Conservation (phyloP, 2,329 filamentous ascomycete species). For the Fusarium tricinctum region DNA sequence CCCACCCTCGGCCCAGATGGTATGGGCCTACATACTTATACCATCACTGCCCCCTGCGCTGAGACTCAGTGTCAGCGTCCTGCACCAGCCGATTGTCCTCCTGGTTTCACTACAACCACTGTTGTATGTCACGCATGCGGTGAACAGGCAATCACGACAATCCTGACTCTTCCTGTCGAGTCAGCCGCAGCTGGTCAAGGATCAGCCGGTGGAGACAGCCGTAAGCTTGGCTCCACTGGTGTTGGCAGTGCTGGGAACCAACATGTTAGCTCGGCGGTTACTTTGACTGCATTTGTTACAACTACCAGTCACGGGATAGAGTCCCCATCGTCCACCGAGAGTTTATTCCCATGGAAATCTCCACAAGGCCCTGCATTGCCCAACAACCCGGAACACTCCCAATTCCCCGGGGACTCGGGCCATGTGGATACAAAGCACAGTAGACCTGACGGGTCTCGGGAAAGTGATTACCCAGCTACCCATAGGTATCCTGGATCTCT, state of each 20-base stretch:
- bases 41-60: constrained; percentile 24
- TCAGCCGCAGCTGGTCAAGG: constrained; percentile 19
- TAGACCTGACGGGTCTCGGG: too few relatives aligned
- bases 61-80: constrained; percentile 13
- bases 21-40: constrained; percentile 24
- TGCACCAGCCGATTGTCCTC: constrained; percentile 10
- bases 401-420: neutral
- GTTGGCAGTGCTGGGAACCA: too few relatives aligned
- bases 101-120: constrained; percentile 22
- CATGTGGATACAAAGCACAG: neutral
- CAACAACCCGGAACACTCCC: neutral
- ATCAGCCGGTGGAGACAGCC: neutral
- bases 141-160: constrained; percentile 6
- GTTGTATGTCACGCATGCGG: constrained; percentile 24
- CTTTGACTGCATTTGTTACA: neutral
- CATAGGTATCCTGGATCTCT: too few relatives aligned
- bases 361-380: neutral
- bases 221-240: neutral
- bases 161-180: constrained; percentile 29
- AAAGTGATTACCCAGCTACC: too few relatives aligned
- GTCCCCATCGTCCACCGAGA: neutral
- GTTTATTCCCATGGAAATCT: neutral
- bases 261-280: too few relatives aligned
- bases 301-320: neutral
- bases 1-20: constrained; percentile 25